Percentiles rank a stretch among this genome's conserved stretches.
Evolutionary conservation across 352 stramenopile species (phyloP).

Genomic region (Phytopythium chamaehyphon): DNA sequence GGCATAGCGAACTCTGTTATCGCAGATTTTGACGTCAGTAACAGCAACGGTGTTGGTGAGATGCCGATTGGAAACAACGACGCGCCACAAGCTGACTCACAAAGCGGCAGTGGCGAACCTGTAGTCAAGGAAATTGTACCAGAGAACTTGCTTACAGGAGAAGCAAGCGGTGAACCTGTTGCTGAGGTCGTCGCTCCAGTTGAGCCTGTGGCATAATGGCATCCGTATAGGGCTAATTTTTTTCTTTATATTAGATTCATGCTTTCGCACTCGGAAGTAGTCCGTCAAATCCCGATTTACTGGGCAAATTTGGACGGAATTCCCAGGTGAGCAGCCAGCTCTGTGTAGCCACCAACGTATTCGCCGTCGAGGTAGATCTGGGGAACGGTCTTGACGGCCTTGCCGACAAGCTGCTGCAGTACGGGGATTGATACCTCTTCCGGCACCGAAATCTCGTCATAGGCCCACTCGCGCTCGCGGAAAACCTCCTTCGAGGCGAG

Average conservation of each 20-base stretch:
- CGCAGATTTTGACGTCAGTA: background rate
- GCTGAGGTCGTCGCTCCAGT: background rate
- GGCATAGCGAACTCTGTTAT: background rate
- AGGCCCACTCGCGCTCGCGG: conserved; percentile 47
- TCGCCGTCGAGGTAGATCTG: conserved; percentile 77
- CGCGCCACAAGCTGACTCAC: background rate
- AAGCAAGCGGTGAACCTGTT: background rate
- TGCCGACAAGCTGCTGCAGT: conserved; percentile 52
- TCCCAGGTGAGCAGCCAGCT: conserved; percentile 61
- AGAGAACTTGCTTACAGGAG: background rate
- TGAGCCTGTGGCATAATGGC: conserved; percentile 1
- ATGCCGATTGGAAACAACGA: background rate
- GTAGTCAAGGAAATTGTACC: background rate
- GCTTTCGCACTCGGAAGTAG: background rate
- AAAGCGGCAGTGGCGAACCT: background rate
- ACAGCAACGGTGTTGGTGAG: background rate
- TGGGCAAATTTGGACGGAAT: conserved; percentile 51
- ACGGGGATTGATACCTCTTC: conserved; percentile 47
- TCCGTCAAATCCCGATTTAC: background rate
- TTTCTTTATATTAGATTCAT: background rate
- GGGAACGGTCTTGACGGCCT: conserved; percentile 64
- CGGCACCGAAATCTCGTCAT: conserved; percentile 61
- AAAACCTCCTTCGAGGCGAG: conserved; percentile 59
- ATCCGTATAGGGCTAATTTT: conserved; percentile 1
- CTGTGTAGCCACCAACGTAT: conserved; percentile 77